Evolutionary conservation across 495 filamentous ascomycete species (phyloP).

Genomic region (Articulospora tetracladia): DNA sequence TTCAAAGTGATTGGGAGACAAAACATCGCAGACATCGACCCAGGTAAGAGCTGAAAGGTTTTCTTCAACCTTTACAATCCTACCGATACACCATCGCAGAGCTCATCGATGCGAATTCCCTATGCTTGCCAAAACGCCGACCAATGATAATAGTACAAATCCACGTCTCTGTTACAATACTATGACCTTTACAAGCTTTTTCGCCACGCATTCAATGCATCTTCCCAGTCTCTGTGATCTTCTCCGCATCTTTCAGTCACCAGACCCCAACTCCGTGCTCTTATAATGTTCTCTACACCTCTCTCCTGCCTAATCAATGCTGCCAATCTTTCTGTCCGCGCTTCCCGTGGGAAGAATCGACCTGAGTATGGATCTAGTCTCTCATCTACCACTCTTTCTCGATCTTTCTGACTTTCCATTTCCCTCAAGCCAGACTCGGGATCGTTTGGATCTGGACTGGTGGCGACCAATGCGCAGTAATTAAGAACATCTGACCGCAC

Average conservation of each 20-base stretch:
- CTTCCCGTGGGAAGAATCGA: conserved; percentile 78
- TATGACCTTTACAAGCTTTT: conserved; percentile 32
- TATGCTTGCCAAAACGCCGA: neutral
- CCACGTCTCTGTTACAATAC: neutral
- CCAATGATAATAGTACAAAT: neutral
- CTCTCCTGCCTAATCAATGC: conserved; percentile 76
- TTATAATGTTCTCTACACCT: conserved; percentile 82
- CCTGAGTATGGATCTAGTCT: conserved; percentile 88
- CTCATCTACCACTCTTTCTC: conserved; percentile 80
- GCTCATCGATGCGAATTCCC: neutral
- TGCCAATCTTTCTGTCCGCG: conserved; percentile 79
- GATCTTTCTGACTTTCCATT: conserved; percentile 63
- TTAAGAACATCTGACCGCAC: conserved; percentile 77
- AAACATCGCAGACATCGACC: too few relatives aligned
- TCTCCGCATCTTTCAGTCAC: conserved; percentile 75
- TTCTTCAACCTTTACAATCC: neutral
- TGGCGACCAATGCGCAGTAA: conserved; percentile 88
- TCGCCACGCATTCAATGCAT: conserved; percentile 58
- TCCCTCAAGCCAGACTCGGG: conserved; percentile 70
- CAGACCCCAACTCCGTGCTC: conserved; percentile 76
- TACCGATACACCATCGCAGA: neutral
- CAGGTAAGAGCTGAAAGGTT: neutral
- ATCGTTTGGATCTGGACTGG: conserved; percentile 82
- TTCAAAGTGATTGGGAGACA: too few relatives aligned
- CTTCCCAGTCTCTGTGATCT: conserved; percentile 34